Evolutionary conservation across 116 monocot species (phyloP), one percentile per base, ranked within the genome.

Genomic region (Trichopus zeylanicus): DNA sequence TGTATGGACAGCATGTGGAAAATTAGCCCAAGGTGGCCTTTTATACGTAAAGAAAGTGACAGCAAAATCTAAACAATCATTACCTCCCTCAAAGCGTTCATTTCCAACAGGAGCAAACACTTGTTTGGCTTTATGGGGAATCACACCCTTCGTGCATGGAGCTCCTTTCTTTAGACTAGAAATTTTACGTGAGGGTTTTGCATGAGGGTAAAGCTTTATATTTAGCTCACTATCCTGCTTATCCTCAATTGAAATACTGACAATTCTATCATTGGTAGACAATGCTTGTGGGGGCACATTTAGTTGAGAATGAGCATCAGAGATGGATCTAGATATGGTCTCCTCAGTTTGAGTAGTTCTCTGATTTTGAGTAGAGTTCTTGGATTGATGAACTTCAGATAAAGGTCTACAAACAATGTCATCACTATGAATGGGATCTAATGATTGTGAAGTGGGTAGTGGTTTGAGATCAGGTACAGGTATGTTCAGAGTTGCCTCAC

Each of bases 61-160:
- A n/a, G n/a, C n/a, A n/a, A n/a, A n/a, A n/a, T n/a, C n/a, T 46
- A 34, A 6, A 49, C 31, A 61, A 66, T 24, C n/a, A 39, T 63
- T 82, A 93, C 93, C 93, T 77, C 79, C 89, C 59, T 69, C 77
- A 85, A 75, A 68, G 52, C 72, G 70, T 35, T 60, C 30, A 67
- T 21, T 68, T 67, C 24, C 53, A 66, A 54, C 12, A 31, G 61
- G 34, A 26, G 11, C 19, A 37, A 63, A 30, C 24, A 70, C 28
- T 37, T 60, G 66, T 67, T 69, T 80, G 19, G 62, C 64, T 65
- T 75, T 75, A 20, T 75, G 59, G 18, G 51, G 18, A 9, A 70
- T 20, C 31, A 32, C 16, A 63, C 26, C 48, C 31, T 75, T 73
- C 48, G 53, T 12, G 37, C 49, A 65, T 29, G 37, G 32, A 46